Evolutionary conservation across 495 filamentous ascomycete species (phyloP), one percentile per base, ranked within the genome.

Genomic region (Schizothecium vesticola): DNA sequence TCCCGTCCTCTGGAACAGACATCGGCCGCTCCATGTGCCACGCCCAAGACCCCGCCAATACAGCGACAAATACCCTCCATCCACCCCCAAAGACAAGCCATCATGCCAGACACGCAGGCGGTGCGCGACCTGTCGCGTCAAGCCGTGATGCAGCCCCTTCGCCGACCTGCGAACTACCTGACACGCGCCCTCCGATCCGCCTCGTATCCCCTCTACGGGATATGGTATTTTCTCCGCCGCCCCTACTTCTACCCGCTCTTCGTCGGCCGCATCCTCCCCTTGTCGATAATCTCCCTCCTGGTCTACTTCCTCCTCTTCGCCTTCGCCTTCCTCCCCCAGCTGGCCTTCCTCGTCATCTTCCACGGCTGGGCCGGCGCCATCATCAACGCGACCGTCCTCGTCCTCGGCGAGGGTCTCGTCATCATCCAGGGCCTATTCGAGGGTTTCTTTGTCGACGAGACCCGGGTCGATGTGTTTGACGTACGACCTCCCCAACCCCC

Each of bases 381-480:
- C 73, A 72, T 96, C 56, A 91, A 88, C 31, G 90, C 92, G 7
- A 87, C 87, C 0, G 78, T 96, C 11, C 85, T 97, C 59, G 90
- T 95, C 9, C 84, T 97, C 23, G 90, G 87, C 65, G 95, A 98
- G 74, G 90, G 88, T 31, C 87, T 91, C 3, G 89, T 92, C 0
- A 83, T 97, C 56, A 90, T 94, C 36, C 91, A 89, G 59, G 78
- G 91, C 26, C 77, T 97, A 12, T 89, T 92, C 56, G 91, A 93
- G 70, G 87, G 88, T 11, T 93, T 94, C 72, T 82, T 97, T 61
- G 88, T 95, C 16, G 89, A 94, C 66, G 91, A 93, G 65, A 88
- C 88, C 11, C 85, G 96, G 3, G 85, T 95, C n/a, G 92, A 99
- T 74, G 91, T 92, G 8, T 99, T 98, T 70, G 95, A 99, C 79